These are phyloP conservation scores for Botrytis hyacinthi DNA, from an alignment of 2,329 filamentous ascomycete species.

Conservation along the genomic window DNA sequence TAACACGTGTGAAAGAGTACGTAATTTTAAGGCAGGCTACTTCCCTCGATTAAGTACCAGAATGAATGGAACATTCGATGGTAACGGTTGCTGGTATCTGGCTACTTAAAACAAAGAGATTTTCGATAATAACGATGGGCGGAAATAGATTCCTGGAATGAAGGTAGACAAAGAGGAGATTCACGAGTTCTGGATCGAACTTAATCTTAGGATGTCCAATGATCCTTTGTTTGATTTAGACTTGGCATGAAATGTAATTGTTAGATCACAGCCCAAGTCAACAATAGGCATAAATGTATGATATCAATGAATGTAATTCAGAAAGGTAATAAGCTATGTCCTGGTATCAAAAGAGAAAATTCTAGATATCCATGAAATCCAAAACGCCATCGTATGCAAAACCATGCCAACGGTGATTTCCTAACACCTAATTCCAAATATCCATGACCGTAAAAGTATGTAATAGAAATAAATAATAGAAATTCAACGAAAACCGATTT, in stretches of 20 bases:
- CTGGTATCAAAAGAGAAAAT: neutral
- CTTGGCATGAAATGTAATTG: neutral
- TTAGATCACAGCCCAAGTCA: neutral
- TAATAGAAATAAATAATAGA: neutral
- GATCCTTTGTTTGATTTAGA: neutral
- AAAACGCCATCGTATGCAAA: neutral
- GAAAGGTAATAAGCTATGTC: neutral
- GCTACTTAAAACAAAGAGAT: neutral
- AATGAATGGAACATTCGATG: conserved; percentile 7
- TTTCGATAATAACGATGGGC: neutral
- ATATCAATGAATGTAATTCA: neutral
- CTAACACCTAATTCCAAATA: neutral
- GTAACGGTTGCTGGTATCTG: neutral
- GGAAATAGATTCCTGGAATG: conserved; percentile 3
- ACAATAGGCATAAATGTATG: neutral
- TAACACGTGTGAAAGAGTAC: neutral
- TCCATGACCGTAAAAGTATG: neutral
- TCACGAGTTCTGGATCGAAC: neutral
- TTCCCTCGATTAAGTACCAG: neutral
- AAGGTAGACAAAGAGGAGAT: neutral
- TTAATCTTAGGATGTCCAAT: neutral
- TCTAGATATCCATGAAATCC: neutral
- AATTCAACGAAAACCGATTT: neutral
- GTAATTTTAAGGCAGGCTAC: neutral
- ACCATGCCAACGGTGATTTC: neutral